These are phyloP conservation scores for Sherardia arvensis DNA, from an alignment of 257 asterid species.

Conservation along the genomic window DNA sequence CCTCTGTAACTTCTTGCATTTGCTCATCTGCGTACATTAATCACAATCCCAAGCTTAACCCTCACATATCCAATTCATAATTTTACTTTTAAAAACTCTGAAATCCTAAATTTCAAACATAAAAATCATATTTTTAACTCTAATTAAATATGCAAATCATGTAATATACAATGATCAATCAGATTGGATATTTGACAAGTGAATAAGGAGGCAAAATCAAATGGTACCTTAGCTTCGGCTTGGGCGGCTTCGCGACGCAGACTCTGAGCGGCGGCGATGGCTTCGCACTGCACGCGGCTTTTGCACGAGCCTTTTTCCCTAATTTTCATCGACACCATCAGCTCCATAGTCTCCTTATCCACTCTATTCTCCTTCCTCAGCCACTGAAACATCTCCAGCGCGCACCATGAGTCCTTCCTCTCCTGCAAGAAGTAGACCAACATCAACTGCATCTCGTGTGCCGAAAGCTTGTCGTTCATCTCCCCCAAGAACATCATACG, in stretches of 20 bases:
- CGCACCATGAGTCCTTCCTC: slow-evolving; percentile 98
- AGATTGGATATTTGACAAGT: background rate
- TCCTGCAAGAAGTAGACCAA: slow-evolving; percentile 86
- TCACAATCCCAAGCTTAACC: background rate
- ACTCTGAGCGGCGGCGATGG: slow-evolving; percentile 64
- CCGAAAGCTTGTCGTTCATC: slow-evolving; percentile 65
- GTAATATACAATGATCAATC: too few relatives aligned
- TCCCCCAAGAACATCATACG: slow-evolving; percentile 85
- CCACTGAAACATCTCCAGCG: slow-evolving; percentile 95
- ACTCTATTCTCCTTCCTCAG: slow-evolving; percentile 86
- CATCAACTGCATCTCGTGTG: slow-evolving; percentile 77
- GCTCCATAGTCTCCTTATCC: slow-evolving; percentile 90
- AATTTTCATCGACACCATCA: too few relatives aligned
- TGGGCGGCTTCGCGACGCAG: slow-evolving; percentile 78
- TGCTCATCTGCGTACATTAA: slow-evolving; percentile 45
- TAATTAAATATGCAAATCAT: background rate
- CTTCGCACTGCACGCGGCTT: slow-evolving; percentile 74
- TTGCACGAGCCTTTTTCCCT: slow-evolving; percentile 59
- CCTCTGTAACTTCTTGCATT: slow-evolving; percentile 52
- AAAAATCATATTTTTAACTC: background rate
- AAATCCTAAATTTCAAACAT: background rate
- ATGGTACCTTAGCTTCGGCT: slow-evolving; percentile 59
- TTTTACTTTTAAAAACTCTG: background rate
- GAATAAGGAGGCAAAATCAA: background rate
- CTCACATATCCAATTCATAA: background rate